Evolutionary conservation across 78 protist species (phyloP).

Genomic region (slime mould (Dictyostelium discoideum)): dicty_2.7 NC_007090.3:5100501-5101000

Average conservation of each 20-base stretch:
- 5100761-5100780: conserved; percentile 14
- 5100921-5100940: not conserved
- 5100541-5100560: not conserved
- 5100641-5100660: conserved; percentile 47
- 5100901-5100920: conserved; percentile 21
- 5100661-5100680: conserved; percentile 66
- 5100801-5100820: not conserved
- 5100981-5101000: not conserved
- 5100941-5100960: not conserved
- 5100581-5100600: not conserved
- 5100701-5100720: conserved; percentile 69
- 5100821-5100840: conserved; percentile 25
- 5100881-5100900: not conserved
- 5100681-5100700: conserved; percentile 64
- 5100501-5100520: not conserved
- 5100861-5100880: conserved; percentile 41
- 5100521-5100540: not conserved
- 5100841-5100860: conserved; percentile 47
- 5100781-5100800: conserved; percentile 48
- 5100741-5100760: conserved; percentile 39
- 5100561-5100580: not conserved
- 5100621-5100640: conserved; percentile 46
- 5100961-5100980: no score
- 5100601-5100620: not conserved
- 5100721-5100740: conserved; percentile 60